phyloP scores from a whole-genome alignment of 2,329 filamentous ascomycete genomes.

The Trichoderma arundinaceum region DNA sequence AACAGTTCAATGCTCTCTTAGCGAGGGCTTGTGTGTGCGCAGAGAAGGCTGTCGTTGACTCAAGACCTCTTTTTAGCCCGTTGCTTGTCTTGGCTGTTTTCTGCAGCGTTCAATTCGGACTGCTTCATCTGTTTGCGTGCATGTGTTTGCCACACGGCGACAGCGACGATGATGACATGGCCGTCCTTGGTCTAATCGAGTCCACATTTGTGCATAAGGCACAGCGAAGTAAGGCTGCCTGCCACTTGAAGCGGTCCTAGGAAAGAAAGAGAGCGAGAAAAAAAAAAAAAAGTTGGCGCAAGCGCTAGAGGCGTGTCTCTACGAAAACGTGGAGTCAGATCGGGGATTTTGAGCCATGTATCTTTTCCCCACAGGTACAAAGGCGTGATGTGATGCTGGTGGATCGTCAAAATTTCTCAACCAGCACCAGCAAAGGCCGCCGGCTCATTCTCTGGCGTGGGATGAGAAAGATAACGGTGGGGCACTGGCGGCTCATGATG shows the following conservation, averaged over 20 bases:
- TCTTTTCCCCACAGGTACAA: slow-evolving; percentile 32
- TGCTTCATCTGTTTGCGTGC: slow-evolving; percentile 21
- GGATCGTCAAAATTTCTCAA: slow-evolving; percentile 31
- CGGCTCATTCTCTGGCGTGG: slow-evolving; percentile 12
- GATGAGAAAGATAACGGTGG: slow-evolving; percentile 28
- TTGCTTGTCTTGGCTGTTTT: background rate
- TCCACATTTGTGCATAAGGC: slow-evolving; percentile 30
- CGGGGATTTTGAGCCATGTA: slow-evolving; percentile 26
- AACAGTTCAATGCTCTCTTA: slow-evolving; percentile 17
- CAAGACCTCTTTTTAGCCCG: background rate
- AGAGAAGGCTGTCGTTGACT: background rate
- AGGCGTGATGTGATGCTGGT: background rate
- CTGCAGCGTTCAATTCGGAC: background rate
- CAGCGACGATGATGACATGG: slow-evolving; percentile 15
- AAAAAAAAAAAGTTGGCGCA: background rate
- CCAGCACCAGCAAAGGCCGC: slow-evolving; percentile 1
- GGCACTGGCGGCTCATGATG: slow-evolving; percentile 25
- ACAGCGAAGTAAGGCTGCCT: slow-evolving; percentile 23
- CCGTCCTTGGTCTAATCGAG: background rate
- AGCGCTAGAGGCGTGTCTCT: slow-evolving; percentile 25
- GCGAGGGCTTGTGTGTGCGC: background rate
- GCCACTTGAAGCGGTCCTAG: slow-evolving; percentile 1
- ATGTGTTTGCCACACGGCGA: slow-evolving; percentile 6
- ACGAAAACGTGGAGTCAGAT: slow-evolving; percentile 32
- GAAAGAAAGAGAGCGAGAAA: background rate